These are phyloP conservation scores for Kwoniella shivajii DNA, from an alignment of 1,284 basidiomycete species.

Conservation along the genomic window DNA sequence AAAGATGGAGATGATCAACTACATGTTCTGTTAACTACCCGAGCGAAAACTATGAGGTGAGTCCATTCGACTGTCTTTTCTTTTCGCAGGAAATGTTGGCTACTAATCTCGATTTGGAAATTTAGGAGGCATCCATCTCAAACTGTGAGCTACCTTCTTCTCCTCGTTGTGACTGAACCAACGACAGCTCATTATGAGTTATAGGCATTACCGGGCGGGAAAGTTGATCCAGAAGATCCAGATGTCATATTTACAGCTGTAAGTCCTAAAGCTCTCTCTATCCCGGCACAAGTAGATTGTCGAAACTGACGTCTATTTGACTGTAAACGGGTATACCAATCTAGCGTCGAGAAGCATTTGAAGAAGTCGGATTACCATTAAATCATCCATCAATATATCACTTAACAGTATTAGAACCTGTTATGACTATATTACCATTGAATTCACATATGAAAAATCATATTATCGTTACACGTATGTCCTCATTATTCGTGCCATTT, in stretches of 20 bases:
- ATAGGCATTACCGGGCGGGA: conserved; percentile 76
- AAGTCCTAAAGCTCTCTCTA: conserved; percentile 43
- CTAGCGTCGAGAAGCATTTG: conserved; percentile 75
- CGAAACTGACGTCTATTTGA: not conserved
- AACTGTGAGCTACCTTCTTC: conserved; percentile 25
- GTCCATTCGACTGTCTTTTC: conserved; percentile 1
- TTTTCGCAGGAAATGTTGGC: not conserved
- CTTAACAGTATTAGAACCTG: conserved; percentile 69
- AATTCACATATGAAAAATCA: conserved; percentile 51
- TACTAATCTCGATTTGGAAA: not conserved
- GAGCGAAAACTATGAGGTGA: conserved; percentile 69
- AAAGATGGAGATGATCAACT: conserved; percentile 60
- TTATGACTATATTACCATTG: conserved; percentile 71
- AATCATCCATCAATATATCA: conserved; percentile 63
- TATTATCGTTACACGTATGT: conserved; percentile 52
- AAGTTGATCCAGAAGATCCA: conserved; percentile 68
- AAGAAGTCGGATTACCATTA: conserved; percentile 74
- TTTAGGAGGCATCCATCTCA: conserved; percentile 44
- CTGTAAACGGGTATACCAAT: not conserved
- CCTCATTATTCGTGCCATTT: not conserved
- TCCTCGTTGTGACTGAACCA: not conserved
- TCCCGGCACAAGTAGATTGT: too few relatives aligned
- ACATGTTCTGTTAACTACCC: conserved; percentile 77
- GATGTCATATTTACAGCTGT: conserved; percentile 73
- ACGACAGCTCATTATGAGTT: not conserved